Evolutionary conservation across 345 rosid genomes (phyloP), one percentile per base, ranked within the genome.

Genomic region (Syzygium grande): DNA sequence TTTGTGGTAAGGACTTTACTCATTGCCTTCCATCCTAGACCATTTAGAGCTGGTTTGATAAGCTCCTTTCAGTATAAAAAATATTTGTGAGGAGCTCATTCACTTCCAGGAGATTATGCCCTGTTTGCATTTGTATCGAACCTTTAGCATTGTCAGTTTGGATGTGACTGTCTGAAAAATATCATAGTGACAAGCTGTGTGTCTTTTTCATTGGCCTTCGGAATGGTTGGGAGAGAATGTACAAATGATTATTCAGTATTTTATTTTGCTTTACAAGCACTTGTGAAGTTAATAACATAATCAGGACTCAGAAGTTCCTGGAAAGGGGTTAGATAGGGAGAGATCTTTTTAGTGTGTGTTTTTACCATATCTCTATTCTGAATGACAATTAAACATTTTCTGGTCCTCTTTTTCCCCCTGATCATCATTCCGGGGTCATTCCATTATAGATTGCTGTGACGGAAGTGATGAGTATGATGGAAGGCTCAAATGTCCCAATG

Each of bases 381-480:
- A 73, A 73, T 73, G 46, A 41, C 11, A 73, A 25, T 73, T 68
- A 10, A 73, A 73, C 49, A 38, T 73, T 73, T 38, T 38, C 13
- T 73, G 59, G 80, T 38, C 27, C 25, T 19, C 49, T 73, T 41
- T 68, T 49, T 12, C 14, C 73, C 61, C 73, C 25, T n/a, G 30
- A 51, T 5, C 78, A 59, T 55, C 77, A 29, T 59, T 65, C 10
- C 3, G 34, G 52, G 54, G 53, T 52, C 30, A 65, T 78, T 25
- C 30, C 30, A n/a, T 51, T 87, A 85, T 89, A 94, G 97, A 95
- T 89, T 95, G 96, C 86, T 95, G 97, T 85, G 97, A 95, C 85
- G 97, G 97, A 90, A 94, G 96, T 89, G 97, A 95, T 89, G 97
- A 95, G 90, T 92, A 95, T 55, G 93, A 90, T 56, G 88, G 93